Evolutionary conservation across 768 basidiomycete species (phyloP), one percentile per base, ranked within the genome.

Genomic region (Fistulinella prunicolor): DNA sequence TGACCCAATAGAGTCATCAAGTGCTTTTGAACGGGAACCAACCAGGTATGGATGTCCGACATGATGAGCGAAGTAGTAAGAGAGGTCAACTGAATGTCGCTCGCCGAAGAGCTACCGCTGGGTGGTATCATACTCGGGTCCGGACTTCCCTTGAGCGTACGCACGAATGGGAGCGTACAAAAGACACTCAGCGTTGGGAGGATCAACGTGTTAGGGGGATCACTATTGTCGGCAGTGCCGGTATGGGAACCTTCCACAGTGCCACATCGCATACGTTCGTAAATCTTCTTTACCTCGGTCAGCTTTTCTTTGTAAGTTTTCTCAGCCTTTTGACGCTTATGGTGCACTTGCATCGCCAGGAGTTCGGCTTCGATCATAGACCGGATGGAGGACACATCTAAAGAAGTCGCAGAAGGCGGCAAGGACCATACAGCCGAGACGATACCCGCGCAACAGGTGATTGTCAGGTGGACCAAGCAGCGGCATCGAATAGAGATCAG

Each of bases 141-240:
- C 0, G 65, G 57, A 23, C 60, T 59, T 13, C 61, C 63, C 38
- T 65, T 66, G 46, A 73, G 51, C 8, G 58, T 46, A 30, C 63
- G 58, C 6, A 83, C 67, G 19, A 78, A 69, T 0, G 81, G 77
- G 1, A 84, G 65, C 45, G 62, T 55, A 17, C 72, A 73, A 62
- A 85, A 85, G 28, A 75, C 69, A 1, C 66, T 38, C 17, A 81
- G 62, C 12, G 73, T 63, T 0, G 81, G 83, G 8, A 83, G 56
- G 8, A 70, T 51, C 7, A 53, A 35, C 17, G 35, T 4, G 6
- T 19, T 7, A 16, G 4, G 5, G 8, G 36, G 10, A 3, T 47
- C 48, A 2, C 12, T 29, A 9, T 39, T 16, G 13, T 24, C 28
- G 0, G 44, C 19, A 3, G 20, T 13, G 9, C 21, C 46, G 1